Evolutionary conservation across 192 early-diverging fungal species (phyloP), one percentile per base, ranked within the genome.

Genomic region (Funneliformis geosporum): DNA sequence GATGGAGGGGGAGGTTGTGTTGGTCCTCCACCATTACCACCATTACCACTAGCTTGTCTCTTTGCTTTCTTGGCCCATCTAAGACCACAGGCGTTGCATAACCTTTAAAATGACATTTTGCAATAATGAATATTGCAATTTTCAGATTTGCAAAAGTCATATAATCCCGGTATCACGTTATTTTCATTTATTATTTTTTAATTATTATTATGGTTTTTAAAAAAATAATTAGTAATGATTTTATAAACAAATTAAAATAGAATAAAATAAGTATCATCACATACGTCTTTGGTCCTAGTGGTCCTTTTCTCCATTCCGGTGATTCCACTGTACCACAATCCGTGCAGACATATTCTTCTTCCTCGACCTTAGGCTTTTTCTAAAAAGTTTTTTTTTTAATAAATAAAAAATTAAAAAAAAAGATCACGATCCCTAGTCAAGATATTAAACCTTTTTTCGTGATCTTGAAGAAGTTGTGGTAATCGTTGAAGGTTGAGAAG

Each of bases 221-320:
- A 66, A 59, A 43, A 43, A 14, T 1, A 70, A 60, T 70, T 9
- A 70, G 3, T 23, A 33, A 33, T 28, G 73, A 76, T 76, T 38
- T 33, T n/a, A 71, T 23, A 76, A 72, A 33, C 9, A 60, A 5
- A 59, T 11, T 5, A 10, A 23, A 67, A 11, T 0, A 61, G 18
- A 75, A 40, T 67, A 42, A 39, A 65, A 62, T 43, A 50, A 60
- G 67, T 39, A 55, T 47, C 28, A 77, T 39, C 43, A 80, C 83
- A 66, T 83, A 86, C 85, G 85, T 86, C 71, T 86, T 86, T 60
- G 85, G 83, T 7, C 85, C 85, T 77, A 80, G 79, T 44, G 85
- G 85, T 8, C 85, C 86, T 76, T 81, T 82, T 50, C 85, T 83
- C 85, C 87, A 88, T 82, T 88, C 87, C 33, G 87, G 87, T n/a